Evolutionary conservation across 768 basidiomycete genomes (phyloP), one percentile per base, ranked within the genome.

Genomic region (Tylopilus plumbeoviolaceoides): DNA sequence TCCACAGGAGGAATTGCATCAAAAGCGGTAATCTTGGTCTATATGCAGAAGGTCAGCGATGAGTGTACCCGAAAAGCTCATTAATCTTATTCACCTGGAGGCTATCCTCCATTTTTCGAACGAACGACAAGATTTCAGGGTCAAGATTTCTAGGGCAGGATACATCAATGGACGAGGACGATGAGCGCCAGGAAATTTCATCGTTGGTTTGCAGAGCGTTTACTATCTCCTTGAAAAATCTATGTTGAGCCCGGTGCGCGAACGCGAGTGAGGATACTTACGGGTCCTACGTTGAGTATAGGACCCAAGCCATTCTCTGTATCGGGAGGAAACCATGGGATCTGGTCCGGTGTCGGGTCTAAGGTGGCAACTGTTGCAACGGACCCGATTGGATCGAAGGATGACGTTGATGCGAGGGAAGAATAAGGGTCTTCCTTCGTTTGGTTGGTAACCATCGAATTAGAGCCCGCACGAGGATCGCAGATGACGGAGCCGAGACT

Each of bases 231-330:
- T 51, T 56, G 39, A 30, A 35, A 36, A 21, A 27, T 50, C 25
- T 47, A 40, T 14, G 4, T 27, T 17, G 18, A 44, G 28, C 4
- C n/a, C 11, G 11, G 21, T 7, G 10, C 6, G 46, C 18, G n/a
- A 30, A 49, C 4, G 11, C 17, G 25, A 35, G n/a, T 10, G 15
- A 21, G 36, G 33, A n/a, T 23, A 30, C 58, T 17, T 47, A 57
- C 60, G 3, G 15, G 28, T 20, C 33, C 39, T 48, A 30, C 36
- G 0, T 20, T 6, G 7, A 39, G 2, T 9, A 20, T 7, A 0
- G 11, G 1, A 23, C n/a, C 39, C 4, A 5, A 21, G 8, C 5
- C 44, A 28, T 38, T 3, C 17, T 28, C 39, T 2, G 17, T 23
- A 20, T 25, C 12, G 7, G 44, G 14, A 8, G 11, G 12, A 15